These are phyloP conservation scores for Sordaria brevicollis DNA, from an alignment of 495 filamentous ascomycete genomes.

Conservation along the genomic window DNA sequence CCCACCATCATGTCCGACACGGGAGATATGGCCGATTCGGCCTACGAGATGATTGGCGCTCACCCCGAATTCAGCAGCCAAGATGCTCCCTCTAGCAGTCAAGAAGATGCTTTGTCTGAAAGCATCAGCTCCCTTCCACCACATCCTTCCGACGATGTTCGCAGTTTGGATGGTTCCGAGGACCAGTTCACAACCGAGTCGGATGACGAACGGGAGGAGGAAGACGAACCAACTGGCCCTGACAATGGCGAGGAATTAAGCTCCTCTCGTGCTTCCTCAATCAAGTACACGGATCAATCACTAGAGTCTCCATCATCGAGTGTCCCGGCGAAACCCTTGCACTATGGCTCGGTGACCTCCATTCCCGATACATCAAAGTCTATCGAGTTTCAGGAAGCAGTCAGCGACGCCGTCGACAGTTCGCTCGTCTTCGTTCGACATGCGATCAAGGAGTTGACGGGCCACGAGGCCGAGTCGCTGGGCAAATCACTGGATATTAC, in stretches of 20 bases:
- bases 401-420: constrained; percentile 26
- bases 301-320: constrained; percentile 35
- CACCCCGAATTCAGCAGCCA: constrained; percentile 17
- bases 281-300: constrained; percentile 24
- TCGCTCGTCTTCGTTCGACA: constrained; percentile 49
- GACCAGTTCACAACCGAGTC: constrained; percentile 27
- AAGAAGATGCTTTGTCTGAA: constrained; percentile 38
- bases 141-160: constrained; percentile 39
- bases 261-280: constrained; percentile 31
- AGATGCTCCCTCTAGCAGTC: constrained; percentile 24
- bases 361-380: constrained; percentile 16
- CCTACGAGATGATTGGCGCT: constrained; percentile 42
- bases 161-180: constrained; percentile 44
- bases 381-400: constrained; percentile 54
- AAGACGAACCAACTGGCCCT: constrained; percentile 27
- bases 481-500: constrained; percentile 27
- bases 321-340: constrained; percentile 23
- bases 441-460: constrained; percentile 48
- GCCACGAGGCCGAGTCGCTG: constrained; percentile 39
- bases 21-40: constrained; percentile 41
- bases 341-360: constrained; percentile 16
- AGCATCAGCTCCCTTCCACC: constrained; percentile 41
- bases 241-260: constrained; percentile 31
- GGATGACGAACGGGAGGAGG: constrained; percentile 7
- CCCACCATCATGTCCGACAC: constrained; percentile 30